phyloP scores from a whole-genome alignment of 306 rosid species.

The Cicer chorassanicum region DNA sequence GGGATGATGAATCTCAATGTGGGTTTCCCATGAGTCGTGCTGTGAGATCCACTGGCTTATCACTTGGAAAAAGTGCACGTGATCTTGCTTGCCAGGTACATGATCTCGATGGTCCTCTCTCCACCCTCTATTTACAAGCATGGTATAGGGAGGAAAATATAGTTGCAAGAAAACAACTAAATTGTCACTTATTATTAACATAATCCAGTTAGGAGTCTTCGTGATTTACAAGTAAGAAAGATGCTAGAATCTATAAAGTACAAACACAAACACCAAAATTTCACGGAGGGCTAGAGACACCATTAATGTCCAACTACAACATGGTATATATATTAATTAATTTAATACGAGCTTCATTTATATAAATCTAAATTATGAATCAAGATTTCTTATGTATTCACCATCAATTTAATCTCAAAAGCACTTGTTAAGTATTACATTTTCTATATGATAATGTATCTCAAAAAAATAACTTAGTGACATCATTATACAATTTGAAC shows the following conservation, averaged over 20 bases:
- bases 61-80: slow-evolving; percentile 78
- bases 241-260: not conserved
- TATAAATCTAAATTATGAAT: too few relatives aligned
- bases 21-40: slow-evolving; percentile 89
- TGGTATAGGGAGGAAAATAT: slow-evolving; percentile 2
- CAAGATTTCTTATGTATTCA: not conserved
- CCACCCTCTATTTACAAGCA: slow-evolving; percentile 6
- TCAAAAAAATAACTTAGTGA: not conserved
- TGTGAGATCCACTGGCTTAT: slow-evolving; percentile 62
- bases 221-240: slow-evolving; percentile 12
- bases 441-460: not conserved
- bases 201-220: slow-evolving; percentile 6
- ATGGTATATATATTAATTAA: too few relatives aligned
- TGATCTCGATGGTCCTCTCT: slow-evolving; percentile 27
- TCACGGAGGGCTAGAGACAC: too few relatives aligned
- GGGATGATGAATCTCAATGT: slow-evolving; percentile 53
- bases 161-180: slow-evolving; percentile 8
- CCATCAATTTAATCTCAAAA: not conserved
- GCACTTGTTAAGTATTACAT: not conserved
- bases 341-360: too few relatives aligned
- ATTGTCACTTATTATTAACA: not conserved
- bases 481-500: not conserved
- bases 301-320: too few relatives aligned
- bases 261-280: too few relatives aligned
- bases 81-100: slow-evolving; percentile 97